phyloP scores from a whole-genome alignment of 495 filamentous ascomycete genomes.

The Elaphomyces granulatus region DNA sequence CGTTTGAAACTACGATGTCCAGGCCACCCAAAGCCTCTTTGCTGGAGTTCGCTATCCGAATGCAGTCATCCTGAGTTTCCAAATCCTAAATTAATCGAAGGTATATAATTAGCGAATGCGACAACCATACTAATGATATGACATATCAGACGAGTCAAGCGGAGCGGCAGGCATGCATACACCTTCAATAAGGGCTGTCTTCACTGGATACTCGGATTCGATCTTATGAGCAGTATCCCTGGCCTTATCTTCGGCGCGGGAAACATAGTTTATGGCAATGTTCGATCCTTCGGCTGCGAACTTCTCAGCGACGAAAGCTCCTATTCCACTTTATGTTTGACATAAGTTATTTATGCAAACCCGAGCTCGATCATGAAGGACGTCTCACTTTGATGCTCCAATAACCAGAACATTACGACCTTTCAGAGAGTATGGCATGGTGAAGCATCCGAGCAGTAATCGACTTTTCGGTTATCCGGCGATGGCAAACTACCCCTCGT shows the following conservation, averaged over 20 bases:
- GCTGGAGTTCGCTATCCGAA: constrained; percentile 36
- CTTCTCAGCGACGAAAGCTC: constrained; percentile 44
- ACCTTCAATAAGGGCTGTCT: constrained; percentile 42
- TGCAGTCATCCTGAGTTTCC: constrained; percentile 40
- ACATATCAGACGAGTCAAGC: too few relatives aligned
- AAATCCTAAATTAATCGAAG: constrained; percentile 41
- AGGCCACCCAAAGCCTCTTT: constrained; percentile 48
- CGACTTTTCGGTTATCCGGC: too few relatives aligned
- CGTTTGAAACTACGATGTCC: constrained; percentile 58
- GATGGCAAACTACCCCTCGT: too few relatives aligned
- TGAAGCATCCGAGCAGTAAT: background rate
- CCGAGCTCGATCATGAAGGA: too few relatives aligned
- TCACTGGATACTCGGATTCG: constrained; percentile 36
- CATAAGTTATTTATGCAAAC: too few relatives aligned
- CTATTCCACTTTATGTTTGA: constrained; percentile 46
- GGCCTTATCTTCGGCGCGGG: constrained; percentile 35
- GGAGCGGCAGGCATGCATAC: constrained; percentile 34
- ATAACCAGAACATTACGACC: constrained; percentile 53
- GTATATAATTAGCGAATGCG: too few relatives aligned
- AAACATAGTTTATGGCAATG: constrained; percentile 56
- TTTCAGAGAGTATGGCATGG: constrained; percentile 48
- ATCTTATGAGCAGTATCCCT: constrained; percentile 39
- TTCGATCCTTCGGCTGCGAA: constrained; percentile 55
- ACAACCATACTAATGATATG: too few relatives aligned
- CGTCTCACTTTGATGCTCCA: constrained; percentile 47